A percentile compares a stretch with the other conserved stretches of the same genome.
Evolutionary conservation across 2,329 filamentous ascomycete genomes (phyloP).

Genomic region (Penicillium sclerotiorum): DNA sequence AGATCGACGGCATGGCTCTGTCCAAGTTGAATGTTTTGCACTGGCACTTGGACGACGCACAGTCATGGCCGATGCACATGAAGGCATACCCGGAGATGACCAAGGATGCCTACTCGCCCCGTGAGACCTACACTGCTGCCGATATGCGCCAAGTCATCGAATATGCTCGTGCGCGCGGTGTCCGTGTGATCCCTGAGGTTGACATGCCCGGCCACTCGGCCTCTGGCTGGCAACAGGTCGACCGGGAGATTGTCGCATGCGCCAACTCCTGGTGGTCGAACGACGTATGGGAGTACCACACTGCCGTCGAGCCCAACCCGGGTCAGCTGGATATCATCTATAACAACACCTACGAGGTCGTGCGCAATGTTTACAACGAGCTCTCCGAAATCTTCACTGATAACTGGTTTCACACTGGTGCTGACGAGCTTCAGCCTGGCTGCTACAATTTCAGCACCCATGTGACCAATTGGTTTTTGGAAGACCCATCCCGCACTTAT

Average conservation of each 20-base stretch:
- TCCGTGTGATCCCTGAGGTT: slow-evolving; percentile 64
- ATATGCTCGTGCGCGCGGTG: slow-evolving; percentile 57
- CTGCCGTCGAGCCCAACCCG: slow-evolving; percentile 59
- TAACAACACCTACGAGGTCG: slow-evolving; percentile 58
- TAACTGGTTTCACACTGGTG: slow-evolving; percentile 59
- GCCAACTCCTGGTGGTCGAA: slow-evolving; percentile 64
- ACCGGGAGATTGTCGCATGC: slow-evolving; percentile 60
- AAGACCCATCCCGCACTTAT: slow-evolving; percentile 54
- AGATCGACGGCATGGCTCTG: slow-evolving; percentile 58
- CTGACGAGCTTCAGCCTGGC: slow-evolving; percentile 57
- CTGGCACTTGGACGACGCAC: slow-evolving; percentile 59
- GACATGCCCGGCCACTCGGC: slow-evolving; percentile 64
- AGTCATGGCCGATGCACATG: slow-evolving; percentile 59
- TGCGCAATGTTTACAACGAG: slow-evolving; percentile 58
- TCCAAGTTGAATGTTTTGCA: slow-evolving; percentile 62
- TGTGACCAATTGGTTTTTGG: slow-evolving; percentile 54
- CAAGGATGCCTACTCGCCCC: slow-evolving; percentile 56
- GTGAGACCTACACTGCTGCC: slow-evolving; percentile 50
- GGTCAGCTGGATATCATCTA: slow-evolving; percentile 61
- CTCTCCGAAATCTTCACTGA: slow-evolving; percentile 55
- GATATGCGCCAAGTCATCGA: slow-evolving; percentile 50
- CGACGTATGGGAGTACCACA: slow-evolving; percentile 57
- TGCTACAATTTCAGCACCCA: slow-evolving; percentile 61
- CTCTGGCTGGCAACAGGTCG: slow-evolving; percentile 59
- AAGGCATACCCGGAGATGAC: slow-evolving; percentile 55